Conservation (phyloP, 257 asterid species). For the Verbena officinalis region DNA sequence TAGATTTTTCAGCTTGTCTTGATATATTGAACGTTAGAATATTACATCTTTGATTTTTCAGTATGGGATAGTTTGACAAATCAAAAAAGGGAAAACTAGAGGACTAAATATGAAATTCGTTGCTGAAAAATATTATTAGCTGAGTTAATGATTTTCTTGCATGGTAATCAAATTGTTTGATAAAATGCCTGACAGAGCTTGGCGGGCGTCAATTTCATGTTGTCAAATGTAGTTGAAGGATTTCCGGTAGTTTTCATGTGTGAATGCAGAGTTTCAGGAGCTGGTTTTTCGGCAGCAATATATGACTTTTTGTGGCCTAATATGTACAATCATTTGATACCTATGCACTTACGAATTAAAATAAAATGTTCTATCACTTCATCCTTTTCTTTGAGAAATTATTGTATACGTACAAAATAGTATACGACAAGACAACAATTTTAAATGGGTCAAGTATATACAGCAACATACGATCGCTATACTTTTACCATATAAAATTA, state of each 20-base stretch:
- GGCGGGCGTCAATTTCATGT: conserved; percentile 7
- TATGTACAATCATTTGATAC: conserved; percentile 5
- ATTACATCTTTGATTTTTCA: too few relatives aligned
- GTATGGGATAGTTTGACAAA: too few relatives aligned
- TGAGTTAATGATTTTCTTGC: neutral
- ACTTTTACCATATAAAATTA: too few relatives aligned
- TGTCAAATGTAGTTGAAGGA: neutral
- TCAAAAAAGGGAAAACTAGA: too few relatives aligned
- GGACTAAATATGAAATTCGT: too few relatives aligned
- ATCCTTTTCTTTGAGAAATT: too few relatives aligned
- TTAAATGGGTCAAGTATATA: too few relatives aligned
- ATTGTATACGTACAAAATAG: too few relatives aligned
- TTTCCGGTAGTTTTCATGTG: conserved; percentile 10
- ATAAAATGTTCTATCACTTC: neutral
- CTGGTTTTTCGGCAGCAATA: conserved; percentile 19
- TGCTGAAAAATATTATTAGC: neutral
- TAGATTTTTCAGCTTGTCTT: too few relatives aligned
- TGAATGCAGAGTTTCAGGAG: conserved; percentile 22
- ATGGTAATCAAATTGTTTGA: conserved; percentile 1
- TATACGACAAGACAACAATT: too few relatives aligned
- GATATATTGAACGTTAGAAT: too few relatives aligned
- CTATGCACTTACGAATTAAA: neutral
- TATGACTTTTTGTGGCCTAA: conserved; percentile 32
- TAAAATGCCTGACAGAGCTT: conserved; percentile 8
- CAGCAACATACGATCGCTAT: too few relatives aligned